Conservation (phyloP, 2,329 filamentous ascomycete species). For the Aspergillus neotritici region DNA sequence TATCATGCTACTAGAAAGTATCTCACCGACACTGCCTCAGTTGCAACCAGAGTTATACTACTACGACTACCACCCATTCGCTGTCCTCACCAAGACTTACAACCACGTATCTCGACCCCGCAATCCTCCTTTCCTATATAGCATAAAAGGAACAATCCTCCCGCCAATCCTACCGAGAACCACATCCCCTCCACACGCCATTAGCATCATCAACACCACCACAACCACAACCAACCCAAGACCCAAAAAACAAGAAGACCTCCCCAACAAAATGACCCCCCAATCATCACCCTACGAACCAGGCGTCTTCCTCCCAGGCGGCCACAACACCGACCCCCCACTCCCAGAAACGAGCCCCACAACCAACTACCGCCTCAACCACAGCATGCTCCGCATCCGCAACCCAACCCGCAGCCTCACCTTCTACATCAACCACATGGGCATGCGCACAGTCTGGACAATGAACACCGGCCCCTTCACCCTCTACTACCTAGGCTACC, state of each 20-base stretch:
- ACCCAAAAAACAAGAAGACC: not conserved
- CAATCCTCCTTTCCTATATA: too few relatives aligned
- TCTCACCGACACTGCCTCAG: too few relatives aligned
- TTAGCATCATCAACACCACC: not conserved
- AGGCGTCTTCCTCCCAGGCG: conserved; percentile 27
- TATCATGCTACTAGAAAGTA: too few relatives aligned
- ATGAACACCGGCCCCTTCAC: conserved; percentile 38
- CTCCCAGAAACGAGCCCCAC: conserved; percentile 25
- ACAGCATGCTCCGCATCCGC: conserved; percentile 34
- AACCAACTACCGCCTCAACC: conserved; percentile 33
- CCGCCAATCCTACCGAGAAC: too few relatives aligned
- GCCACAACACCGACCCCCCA: conserved; percentile 25
- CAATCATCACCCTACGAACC: conserved; percentile 16
- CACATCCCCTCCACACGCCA: not conserved
- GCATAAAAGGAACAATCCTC: too few relatives aligned
- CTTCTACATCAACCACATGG: conserved; percentile 37
- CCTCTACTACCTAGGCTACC: conserved; percentile 38
- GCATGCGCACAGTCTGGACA: conserved; percentile 37
- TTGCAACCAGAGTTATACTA: too few relatives aligned
- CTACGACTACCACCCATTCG: too few relatives aligned
- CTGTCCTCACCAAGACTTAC: too few relatives aligned
- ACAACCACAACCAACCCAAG: not conserved
- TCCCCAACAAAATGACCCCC: conserved; percentile 1
- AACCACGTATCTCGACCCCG: too few relatives aligned
- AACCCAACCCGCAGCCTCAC: conserved; percentile 30